Base-by-base conservation (phyloP, 2,329 filamentous ascomycete species). In the Chaetothyriales sp. region DNA sequence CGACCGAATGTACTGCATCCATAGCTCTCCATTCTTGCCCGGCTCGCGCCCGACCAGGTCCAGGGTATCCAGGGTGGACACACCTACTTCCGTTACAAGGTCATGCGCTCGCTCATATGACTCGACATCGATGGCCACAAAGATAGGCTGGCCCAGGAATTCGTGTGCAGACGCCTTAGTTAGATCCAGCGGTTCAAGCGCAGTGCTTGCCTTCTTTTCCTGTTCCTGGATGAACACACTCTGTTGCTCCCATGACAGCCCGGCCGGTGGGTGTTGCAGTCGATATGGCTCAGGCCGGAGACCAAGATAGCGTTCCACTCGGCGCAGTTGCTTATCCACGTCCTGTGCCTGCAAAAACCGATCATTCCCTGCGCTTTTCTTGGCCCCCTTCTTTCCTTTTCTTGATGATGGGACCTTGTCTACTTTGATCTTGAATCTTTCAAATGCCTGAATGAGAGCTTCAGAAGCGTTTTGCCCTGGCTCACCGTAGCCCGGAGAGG, bases 111-210 rank as follows among this genome's bases (percentile, higher is more conserved):
- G 67, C 64, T 98, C 92, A 52, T 81, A 86, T 1, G 83, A 80
- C 65, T 98, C 92, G 28, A 92, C 71, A 60, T 98, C 92, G 44
- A 96, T 72, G 55, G 77, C 80, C 52, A 95, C 72, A 58, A 95
- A 83, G 6, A 93, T 73, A 0, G 79, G 73, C n/a, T 73, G 70
- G 9, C 65, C 60, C 25, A 80, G 76, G 48, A 74, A 73, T 0
- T 64, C 52, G 52, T 72, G 74, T 0, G 72, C 71, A 2, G 66
- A 66, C 0, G 70, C 66, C 42, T 70, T 58, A n/a, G 65, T 63
- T 44, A 74, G 59, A 61, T 77, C 66, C 42, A 80, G 61, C 2
- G 60, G 63, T 25, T 53, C 60, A 6, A 66, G 50, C 5, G 58
- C 58, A 18, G 49, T 49, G 18, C 57, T 54, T 19, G 62, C 55